Percentiles rank a stretch among this genome's conserved stretches.
Evolutionary conservation across 306 rosid species (phyloP).

Genomic region (Inga oerstediana): DNA sequence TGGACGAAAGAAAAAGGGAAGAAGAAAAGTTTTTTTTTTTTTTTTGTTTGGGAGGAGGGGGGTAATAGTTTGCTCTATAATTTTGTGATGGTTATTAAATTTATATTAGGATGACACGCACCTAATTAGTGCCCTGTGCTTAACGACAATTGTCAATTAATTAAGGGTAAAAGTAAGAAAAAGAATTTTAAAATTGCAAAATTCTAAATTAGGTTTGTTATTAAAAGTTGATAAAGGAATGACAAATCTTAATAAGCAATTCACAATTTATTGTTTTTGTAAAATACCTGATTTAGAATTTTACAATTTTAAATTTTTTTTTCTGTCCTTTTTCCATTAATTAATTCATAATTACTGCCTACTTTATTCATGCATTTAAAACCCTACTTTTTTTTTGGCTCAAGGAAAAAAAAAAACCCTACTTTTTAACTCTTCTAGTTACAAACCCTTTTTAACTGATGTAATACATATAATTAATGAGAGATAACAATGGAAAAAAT

Average conservation of each 20-base stretch:
- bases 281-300: too few species aligned
- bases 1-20: background rate
- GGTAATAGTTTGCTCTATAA: background rate
- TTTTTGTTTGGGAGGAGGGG: too few species aligned
- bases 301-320: too few species aligned
- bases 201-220: too few species aligned
- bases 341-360: background rate
- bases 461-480: too few species aligned
- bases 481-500: too few species aligned
- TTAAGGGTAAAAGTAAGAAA: too few species aligned
- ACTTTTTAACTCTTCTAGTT: background rate
- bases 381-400: background rate
- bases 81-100: background rate
- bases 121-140: background rate
- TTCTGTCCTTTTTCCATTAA: background rate
- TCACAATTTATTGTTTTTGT: too few species aligned
- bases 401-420: background rate
- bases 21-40: too few species aligned
- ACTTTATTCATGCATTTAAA: constrained; percentile 14
- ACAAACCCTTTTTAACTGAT: background rate
- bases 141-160: background rate
- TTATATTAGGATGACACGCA: background rate
- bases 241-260: too few species aligned
- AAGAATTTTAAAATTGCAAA: too few species aligned
- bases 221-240: too few species aligned